Base-by-base conservation (phyloP, 805 yeast species). In the Sungouiella thailandica region DNA sequence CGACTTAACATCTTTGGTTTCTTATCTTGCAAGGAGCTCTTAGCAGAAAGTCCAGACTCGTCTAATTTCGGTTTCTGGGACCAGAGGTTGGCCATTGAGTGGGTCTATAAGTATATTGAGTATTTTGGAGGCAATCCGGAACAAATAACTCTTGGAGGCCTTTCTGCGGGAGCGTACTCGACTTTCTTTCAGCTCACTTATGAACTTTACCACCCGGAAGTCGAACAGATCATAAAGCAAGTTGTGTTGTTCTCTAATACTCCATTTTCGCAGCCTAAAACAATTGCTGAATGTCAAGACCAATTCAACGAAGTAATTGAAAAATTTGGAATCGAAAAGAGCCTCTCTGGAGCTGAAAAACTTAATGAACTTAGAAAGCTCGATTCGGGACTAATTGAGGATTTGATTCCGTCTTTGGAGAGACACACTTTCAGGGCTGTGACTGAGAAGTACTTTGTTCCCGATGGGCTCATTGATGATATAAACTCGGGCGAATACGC, bases 111-210 rank as follows among this genome's bases (percentile, higher is more conserved):
- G 35, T 52, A 68, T 45, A 71, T 74, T 35, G 35, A 36, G 16
- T 47, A 61, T 28, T 69, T 72, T 47, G 76, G 76, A 13, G 78
- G 77, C 19, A 65, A 73, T 45, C 55, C 66, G 0, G 53, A 52
- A 10, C 49, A 52, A 24, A 56, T 74, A 20, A 62, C 76, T 0
- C 50, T 70, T 20, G 60, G 65, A 23, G 78, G 78, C 5, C 55
- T 70, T 27, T 59, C 69, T 23, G 74, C 77, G 4, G 79, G 78
- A 5, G 58, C 67, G 11, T 15, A 22, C 16, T 60, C 68, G 5
- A 55, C 68, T 2, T 61, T 62, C 31, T 63, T 58, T 42, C 73
- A 68, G 43, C 34, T 66, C 19, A 63, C 64, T 1, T 66, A 66
- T 43, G 72, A 67, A 40, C 22, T 63, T 8, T 67, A 67, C 40